Conservation (phyloP, 2,329 filamentous ascomycete genomes). For the Pseudogymnoascus sp. region DNA sequence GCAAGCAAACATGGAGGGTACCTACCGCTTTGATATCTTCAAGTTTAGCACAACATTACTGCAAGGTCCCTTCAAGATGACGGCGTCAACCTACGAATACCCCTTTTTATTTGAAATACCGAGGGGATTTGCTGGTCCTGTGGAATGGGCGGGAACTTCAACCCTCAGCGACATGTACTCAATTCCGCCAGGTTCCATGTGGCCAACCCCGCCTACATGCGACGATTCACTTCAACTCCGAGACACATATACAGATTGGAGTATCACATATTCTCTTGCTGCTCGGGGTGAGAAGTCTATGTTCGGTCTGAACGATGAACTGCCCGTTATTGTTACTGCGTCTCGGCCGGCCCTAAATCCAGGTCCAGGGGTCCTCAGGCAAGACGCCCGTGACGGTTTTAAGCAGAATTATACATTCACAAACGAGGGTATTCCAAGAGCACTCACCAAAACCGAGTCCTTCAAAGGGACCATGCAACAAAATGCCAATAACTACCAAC, state of each 20-base stretch:
- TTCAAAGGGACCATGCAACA: background rate
- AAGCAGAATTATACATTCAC: background rate
- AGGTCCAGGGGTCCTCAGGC: background rate
- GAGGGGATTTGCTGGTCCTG: background rate
- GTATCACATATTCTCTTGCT: background rate
- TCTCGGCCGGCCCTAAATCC: background rate
- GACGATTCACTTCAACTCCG: background rate
- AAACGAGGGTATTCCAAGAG: background rate
- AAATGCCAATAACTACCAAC: background rate
- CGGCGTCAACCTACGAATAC: conserved; percentile 7
- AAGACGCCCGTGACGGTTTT: background rate
- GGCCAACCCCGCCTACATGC: background rate
- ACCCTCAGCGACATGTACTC: background rate
- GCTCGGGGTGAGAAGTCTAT: background rate
- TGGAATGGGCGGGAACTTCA: background rate
- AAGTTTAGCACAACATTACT: background rate
- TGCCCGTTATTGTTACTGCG: background rate
- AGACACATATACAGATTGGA: background rate
- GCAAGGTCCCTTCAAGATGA: conserved; percentile 10
- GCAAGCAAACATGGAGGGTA: background rate
- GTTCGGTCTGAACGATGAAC: background rate
- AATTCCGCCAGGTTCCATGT: background rate
- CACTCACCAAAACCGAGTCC: background rate
- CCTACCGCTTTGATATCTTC: background rate
- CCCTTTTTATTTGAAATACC: conserved; percentile 11